Conservation (phyloP, 768 basidiomycete species). For the Mycena haematopus region DNA sequence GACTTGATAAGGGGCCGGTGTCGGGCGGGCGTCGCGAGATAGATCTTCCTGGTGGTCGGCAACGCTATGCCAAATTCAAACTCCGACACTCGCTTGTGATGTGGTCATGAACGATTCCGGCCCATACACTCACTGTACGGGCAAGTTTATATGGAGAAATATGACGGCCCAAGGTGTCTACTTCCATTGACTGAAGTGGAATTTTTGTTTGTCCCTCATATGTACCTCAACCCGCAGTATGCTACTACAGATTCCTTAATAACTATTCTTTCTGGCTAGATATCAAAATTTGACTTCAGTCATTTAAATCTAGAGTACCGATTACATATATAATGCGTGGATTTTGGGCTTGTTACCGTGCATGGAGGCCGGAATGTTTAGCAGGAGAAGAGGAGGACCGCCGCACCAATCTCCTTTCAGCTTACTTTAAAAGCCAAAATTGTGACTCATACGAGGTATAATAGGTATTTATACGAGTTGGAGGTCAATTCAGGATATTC, state of each 20-base stretch:
- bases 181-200: neutral
- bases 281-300: neutral
- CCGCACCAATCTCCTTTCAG: neutral
- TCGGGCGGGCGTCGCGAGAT: too few relatives aligned
- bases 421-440: too few relatives aligned
- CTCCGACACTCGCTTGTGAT: too few relatives aligned
- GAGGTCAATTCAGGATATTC: too few relatives aligned
- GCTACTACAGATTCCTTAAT: neutral
- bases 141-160: neutral
- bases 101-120: neutral
- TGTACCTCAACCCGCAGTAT: neutral
- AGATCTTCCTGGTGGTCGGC: constrained; percentile 7
- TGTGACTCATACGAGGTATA: too few relatives aligned
- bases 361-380: neutral
- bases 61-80: constrained; percentile 1
- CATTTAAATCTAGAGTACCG: neutral
- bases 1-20: too few relatives aligned
- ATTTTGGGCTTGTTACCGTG: too few relatives aligned
- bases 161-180: neutral
- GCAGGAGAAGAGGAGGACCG: neutral
- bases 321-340: neutral
- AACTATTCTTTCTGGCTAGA: neutral
- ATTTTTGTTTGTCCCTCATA: neutral
- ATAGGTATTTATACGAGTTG: too few relatives aligned
- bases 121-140: neutral